These are phyloP conservation scores for Moesziomyces antarcticus DNA, from an alignment of 1,284 basidiomycete genomes.

Conservation along the genomic window DNA sequence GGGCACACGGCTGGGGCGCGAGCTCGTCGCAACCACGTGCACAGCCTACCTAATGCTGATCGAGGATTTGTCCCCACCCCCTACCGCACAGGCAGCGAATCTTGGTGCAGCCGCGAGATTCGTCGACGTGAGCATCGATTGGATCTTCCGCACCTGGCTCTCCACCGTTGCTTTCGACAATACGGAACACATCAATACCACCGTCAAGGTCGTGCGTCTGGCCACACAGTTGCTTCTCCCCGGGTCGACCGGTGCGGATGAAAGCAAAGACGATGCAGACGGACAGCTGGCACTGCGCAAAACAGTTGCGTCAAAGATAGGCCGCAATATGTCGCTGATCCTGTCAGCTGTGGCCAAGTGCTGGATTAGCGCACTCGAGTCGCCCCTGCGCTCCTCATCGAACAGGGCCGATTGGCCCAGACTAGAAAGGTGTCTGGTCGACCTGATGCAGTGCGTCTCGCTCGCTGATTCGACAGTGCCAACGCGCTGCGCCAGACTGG, in stretches of 20 bases:
- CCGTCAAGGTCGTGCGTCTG: not conserved
- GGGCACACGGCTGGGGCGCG: slow-evolving; percentile 7
- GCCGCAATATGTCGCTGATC: not conserved
- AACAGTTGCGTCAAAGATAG: too few species aligned
- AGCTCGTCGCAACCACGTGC: slow-evolving; percentile 22
- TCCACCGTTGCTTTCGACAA: slow-evolving; percentile 14
- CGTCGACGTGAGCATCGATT: slow-evolving; percentile 27
- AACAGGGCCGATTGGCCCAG: slow-evolving; percentile 6
- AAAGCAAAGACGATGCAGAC: too few species aligned
- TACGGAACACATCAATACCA: slow-evolving; percentile 10
- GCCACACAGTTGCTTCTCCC: slow-evolving; percentile 12
- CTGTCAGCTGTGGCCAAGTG: slow-evolving; percentile 21
- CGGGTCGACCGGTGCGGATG: not conserved
- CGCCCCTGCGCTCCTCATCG: slow-evolving; percentile 3
- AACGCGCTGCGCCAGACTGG: slow-evolving; percentile 15
- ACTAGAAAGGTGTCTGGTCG: not conserved
- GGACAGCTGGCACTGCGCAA: not conserved
- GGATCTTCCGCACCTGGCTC: slow-evolving; percentile 23
- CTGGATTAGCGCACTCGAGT: slow-evolving; percentile 15
- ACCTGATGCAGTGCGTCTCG: slow-evolving; percentile 7
- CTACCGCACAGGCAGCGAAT: not conserved
- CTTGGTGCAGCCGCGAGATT: slow-evolving; percentile 16
- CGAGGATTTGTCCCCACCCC: slow-evolving; percentile 10
- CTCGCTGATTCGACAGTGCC: slow-evolving; percentile 1
- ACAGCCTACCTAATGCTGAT: slow-evolving; percentile 6